phyloP scores from a whole-genome alignment of 2,329 filamentous ascomycete genomes.

The Colletotrichum coccodes region DNA sequence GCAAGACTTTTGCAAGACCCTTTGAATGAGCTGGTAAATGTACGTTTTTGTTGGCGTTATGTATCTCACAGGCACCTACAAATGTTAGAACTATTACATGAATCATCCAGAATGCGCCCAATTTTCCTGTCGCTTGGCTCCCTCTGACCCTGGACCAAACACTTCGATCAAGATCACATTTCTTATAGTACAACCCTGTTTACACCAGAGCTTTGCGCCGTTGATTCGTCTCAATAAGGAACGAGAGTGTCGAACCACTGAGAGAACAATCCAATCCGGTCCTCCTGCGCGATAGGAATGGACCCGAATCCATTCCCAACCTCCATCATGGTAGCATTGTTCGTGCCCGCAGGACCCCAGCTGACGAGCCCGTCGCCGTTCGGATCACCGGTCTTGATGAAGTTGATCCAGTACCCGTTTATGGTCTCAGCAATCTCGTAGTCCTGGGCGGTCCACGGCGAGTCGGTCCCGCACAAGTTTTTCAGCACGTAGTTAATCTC shows the following conservation, averaged over 20 bases:
- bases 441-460: background rate
- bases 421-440: background rate
- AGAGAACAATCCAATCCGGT: background rate
- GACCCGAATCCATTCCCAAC: background rate
- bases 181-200: too few relatives aligned
- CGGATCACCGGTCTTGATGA: background rate
- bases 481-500: constrained; percentile 51
- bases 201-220: too few relatives aligned
- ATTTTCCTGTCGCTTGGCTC: too few relatives aligned
- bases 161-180: too few relatives aligned
- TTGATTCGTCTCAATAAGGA: background rate
- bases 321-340: background rate
- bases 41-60: too few relatives aligned
- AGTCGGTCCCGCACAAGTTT: constrained; percentile 41
- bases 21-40: too few relatives aligned
- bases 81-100: too few relatives aligned
- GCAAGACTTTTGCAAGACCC: too few relatives aligned
- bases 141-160: too few relatives aligned
- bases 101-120: too few relatives aligned
- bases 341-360: background rate
- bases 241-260: background rate
- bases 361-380: background rate
- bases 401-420: constrained; percentile 2
- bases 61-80: too few relatives aligned
- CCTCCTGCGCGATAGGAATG: background rate